Evolutionary conservation across 1,284 basidiomycete genomes (phyloP).

Genomic region (Vanrija sp.): DNA sequence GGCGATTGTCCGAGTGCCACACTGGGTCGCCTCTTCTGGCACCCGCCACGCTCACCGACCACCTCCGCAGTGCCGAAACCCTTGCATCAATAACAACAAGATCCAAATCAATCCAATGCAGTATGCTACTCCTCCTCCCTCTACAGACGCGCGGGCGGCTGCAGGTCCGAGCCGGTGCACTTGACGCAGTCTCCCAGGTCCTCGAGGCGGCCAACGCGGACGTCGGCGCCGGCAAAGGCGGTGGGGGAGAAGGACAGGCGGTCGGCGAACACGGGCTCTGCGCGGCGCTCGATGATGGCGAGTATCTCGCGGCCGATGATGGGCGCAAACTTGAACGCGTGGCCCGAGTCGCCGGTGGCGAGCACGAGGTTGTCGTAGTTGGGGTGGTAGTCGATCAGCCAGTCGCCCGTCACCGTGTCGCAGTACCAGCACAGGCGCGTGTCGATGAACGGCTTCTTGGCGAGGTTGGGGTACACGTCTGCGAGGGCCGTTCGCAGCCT

Average conservation of each 20-base stretch:
- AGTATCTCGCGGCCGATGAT: conserved; percentile 71
- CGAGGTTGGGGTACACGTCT: conserved; percentile 43
- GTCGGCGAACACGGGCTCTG: conserved; percentile 23
- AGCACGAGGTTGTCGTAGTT: conserved; percentile 48
- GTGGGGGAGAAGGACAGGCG: conserved; percentile 56
- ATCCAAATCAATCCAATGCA: no score
- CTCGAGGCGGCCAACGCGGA: conserved; percentile 32
- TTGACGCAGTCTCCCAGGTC: conserved; percentile 17
- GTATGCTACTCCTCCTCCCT: no score
- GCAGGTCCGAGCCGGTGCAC: conserved; percentile 4
- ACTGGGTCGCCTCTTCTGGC: no score
- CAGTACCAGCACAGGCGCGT: conserved; percentile 49
- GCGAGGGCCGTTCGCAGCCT: conserved; percentile 30
- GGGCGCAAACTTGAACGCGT: conserved; percentile 68
- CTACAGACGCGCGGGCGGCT: no score
- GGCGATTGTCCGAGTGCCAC: no score
- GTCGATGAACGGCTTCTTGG: conserved; percentile 43
- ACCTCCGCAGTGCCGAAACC: no score
- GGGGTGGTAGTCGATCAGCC: conserved; percentile 52
- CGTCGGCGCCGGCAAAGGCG: conserved; percentile 32
- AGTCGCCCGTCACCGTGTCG: conserved; percentile 51
- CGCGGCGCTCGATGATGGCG: conserved; percentile 64
- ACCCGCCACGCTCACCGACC: no score
- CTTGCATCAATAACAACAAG: no score
- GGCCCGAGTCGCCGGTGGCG: conserved; percentile 51